These are phyloP conservation scores for Colletotrichum truncatum DNA, from an alignment of 2,329 filamentous ascomycete genomes.

Conservation along the genomic window DNA sequence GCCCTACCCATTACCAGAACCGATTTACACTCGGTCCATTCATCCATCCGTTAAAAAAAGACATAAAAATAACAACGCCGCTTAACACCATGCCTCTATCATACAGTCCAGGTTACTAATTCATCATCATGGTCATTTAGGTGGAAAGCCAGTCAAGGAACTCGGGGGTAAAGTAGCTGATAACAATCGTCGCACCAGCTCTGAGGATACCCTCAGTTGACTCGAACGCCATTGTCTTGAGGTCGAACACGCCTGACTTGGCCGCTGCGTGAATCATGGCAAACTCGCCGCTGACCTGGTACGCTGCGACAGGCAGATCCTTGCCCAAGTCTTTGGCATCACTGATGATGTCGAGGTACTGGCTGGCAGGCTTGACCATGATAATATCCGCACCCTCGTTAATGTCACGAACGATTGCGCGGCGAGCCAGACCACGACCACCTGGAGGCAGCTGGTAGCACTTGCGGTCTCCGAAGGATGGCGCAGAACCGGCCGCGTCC, in stretches of 20 bases:
- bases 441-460: constrained; percentile 98
- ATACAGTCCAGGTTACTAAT: background rate
- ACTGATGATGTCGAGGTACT: constrained; percentile 96
- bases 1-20: background rate
- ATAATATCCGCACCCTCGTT: constrained; percentile 95
- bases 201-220: constrained; percentile 92
- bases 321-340: constrained; percentile 95
- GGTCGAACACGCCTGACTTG: constrained; percentile 94
- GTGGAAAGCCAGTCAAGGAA: constrained; percentile 74
- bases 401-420: constrained; percentile 91
- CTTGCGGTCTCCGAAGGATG: constrained; percentile 91
- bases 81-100: constrained; percentile 19
- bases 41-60: background rate
- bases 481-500: constrained; percentile 90
- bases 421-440: constrained; percentile 87
- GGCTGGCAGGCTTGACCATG: constrained; percentile 98
- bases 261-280: constrained; percentile 98
- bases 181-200: constrained; percentile 90
- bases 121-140: constrained; percentile 37
- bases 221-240: constrained; percentile 95
- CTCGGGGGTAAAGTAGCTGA: constrained; percentile 93
- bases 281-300: constrained; percentile 96
- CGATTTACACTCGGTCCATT: background rate
- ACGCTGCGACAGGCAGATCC: constrained; percentile 92
- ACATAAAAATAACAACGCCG: constrained; percentile 5